A percentile compares a stretch with the other conserved stretches of the same genome.
Evolutionary conservation across 371 early-diverging fungal species (phyloP).

Genomic region (Mortierella sp.): DNA sequence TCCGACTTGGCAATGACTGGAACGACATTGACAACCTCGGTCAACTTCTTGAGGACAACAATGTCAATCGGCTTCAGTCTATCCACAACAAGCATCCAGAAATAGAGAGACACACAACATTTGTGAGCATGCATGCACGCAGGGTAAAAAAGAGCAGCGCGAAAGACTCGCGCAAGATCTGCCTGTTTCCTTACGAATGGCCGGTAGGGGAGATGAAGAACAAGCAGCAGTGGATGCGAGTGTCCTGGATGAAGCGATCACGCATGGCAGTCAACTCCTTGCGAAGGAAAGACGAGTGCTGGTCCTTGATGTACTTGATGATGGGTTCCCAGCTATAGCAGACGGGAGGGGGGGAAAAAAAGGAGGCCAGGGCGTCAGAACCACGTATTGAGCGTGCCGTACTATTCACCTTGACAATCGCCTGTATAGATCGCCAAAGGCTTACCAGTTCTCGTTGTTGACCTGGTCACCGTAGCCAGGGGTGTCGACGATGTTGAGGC

Average conservation of each 20-base stretch:
- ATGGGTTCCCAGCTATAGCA: slow-evolving; percentile 85
- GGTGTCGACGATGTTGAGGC: slow-evolving; percentile 87
- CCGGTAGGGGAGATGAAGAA: slow-evolving; percentile 84
- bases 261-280: slow-evolving; percentile 88
- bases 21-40: slow-evolving; percentile 81
- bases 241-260: slow-evolving; percentile 87
- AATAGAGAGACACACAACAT: slow-evolving; percentile 18
- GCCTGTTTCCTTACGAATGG: slow-evolving; percentile 63
- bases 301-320: slow-evolving; percentile 92
- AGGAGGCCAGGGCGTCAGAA: not conserved
- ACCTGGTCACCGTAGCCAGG: slow-evolving; percentile 86
- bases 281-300: slow-evolving; percentile 89
- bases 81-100: slow-evolving; percentile 4
- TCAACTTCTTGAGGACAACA: slow-evolving; percentile 76
- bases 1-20: slow-evolving; percentile 92
- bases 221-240: slow-evolving; percentile 82
- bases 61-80: slow-evolving; percentile 85
- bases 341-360: no score
- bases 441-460: slow-evolving; percentile 87
- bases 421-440: not conserved
- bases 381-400: not conserved
- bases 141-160: slow-evolving; percentile 1
- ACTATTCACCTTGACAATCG: not conserved
- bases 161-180: not conserved
- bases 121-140: slow-evolving; percentile 30